Evolutionary conservation across 2,329 filamentous ascomycete species (phyloP).

Genomic region (Hymenoscyphus linearis): DNA sequence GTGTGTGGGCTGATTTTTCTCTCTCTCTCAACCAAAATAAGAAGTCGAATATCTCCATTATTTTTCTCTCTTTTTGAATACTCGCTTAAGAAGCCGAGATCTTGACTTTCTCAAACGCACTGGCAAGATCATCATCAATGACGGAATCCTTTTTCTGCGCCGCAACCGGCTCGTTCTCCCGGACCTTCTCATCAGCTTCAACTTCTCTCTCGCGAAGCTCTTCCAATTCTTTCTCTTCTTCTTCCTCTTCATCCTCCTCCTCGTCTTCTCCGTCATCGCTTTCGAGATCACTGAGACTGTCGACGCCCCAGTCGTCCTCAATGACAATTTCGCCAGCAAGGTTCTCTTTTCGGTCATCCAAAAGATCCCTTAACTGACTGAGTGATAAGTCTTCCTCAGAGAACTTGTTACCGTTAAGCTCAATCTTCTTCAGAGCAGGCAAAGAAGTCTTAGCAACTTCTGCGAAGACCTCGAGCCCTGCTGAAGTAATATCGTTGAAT

Average conservation of each 20-base stretch:
- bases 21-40: not conserved
- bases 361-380: slow-evolving; percentile 59
- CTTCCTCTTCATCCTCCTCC: slow-evolving; percentile 64
- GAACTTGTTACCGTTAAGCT: slow-evolving; percentile 96
- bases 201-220: slow-evolving; percentile 64
- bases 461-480: slow-evolving; percentile 66
- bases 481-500: slow-evolving; percentile 87
- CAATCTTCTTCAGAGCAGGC: slow-evolving; percentile 75
- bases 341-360: slow-evolving; percentile 75
- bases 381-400: slow-evolving; percentile 75
- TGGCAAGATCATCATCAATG: slow-evolving; percentile 68
- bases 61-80: not conserved
- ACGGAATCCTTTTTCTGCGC: slow-evolving; percentile 66
- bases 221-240: slow-evolving; percentile 50
- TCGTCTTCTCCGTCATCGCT: slow-evolving; percentile 57
- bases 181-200: slow-evolving; percentile 65
- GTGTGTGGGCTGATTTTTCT: not conserved
- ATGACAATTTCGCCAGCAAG: slow-evolving; percentile 58
- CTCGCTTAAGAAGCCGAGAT: not conserved
- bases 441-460: slow-evolving; percentile 63
- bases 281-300: slow-evolving; percentile 78
- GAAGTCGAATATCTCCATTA: not conserved
- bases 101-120: slow-evolving; percentile 52
- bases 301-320: slow-evolving; percentile 80
- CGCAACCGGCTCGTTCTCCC: slow-evolving; percentile 59